A percentile compares a stretch with the other conserved stretches of the same genome.
Evolutionary conservation across 768 basidiomycete species (phyloP).

Genomic region (Termitomyces sp.): DNA sequence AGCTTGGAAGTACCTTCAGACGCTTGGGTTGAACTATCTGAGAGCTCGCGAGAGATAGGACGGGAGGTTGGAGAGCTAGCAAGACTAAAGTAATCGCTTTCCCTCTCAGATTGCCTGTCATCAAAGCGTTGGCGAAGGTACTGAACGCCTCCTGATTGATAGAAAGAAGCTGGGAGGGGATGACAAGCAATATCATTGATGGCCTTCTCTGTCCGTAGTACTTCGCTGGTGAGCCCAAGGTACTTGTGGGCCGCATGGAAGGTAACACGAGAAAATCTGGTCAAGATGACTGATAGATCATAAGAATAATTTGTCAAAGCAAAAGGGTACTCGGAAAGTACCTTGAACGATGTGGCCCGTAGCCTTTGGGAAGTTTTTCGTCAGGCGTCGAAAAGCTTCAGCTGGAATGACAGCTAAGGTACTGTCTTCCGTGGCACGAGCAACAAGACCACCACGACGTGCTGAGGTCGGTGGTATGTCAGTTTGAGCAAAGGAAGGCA

Average conservation of each 20-base stretch:
- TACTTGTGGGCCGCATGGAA: slow-evolving; percentile 98
- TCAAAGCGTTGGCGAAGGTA: slow-evolving; percentile 90
- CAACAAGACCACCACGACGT: slow-evolving; percentile 76
- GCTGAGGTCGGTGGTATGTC: slow-evolving; percentile 19
- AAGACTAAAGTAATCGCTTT: slow-evolving; percentile 53
- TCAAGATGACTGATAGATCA: slow-evolving; percentile 69
- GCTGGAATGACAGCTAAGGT: slow-evolving; percentile 99
- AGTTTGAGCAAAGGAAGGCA: slow-evolving; percentile 15
- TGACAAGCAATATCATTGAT: slow-evolving; percentile 98
- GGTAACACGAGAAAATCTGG: slow-evolving; percentile 93
- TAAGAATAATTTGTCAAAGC: slow-evolving; percentile 3
- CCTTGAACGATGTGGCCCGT: slow-evolving; percentile 96
- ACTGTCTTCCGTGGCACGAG: slow-evolving; percentile 90
- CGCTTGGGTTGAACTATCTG: slow-evolving; percentile 11
- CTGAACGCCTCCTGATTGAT: slow-evolving; percentile 87
- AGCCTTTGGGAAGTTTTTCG: slow-evolving; percentile 95
- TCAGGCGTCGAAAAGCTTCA: slow-evolving; percentile 90
- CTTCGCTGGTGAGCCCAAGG: slow-evolving; percentile 90
- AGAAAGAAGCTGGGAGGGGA: slow-evolving; percentile 87
- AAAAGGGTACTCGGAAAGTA: slow-evolving; percentile 17
- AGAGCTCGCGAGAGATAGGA: slow-evolving; percentile 17
- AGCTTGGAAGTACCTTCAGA: slow-evolving; percentile 11
- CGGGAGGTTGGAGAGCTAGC: slow-evolving; percentile 22
- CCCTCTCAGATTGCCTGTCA: slow-evolving; percentile 44
- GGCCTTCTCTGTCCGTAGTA: slow-evolving; percentile 92